Conservation (phyloP, 176 grass and related monocot genomes). For the Sorghum bicolor region DNA sequence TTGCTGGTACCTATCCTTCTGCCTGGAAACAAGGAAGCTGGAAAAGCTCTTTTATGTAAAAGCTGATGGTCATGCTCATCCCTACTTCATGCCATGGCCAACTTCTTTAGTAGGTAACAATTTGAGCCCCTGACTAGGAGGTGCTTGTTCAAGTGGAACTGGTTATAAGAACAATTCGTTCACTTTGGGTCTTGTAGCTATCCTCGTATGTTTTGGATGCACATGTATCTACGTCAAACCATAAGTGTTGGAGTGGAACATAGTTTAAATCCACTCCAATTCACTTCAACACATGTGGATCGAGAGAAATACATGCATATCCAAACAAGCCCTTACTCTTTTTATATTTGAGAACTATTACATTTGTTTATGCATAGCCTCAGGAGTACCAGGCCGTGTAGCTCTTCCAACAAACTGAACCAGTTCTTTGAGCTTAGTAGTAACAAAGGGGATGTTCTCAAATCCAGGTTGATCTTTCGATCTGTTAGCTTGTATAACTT, state of each 20-base stretch:
- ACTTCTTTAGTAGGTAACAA: not conserved
- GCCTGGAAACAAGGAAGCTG: constrained; percentile 8
- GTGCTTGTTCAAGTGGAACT: not conserved
- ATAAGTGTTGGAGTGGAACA: no score
- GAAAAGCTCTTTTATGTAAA: not conserved
- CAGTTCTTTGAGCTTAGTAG: not conserved
- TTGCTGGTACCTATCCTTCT: not conserved
- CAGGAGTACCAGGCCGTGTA: not conserved
- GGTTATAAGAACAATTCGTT: no score
- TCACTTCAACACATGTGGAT: no score
- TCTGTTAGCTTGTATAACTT: not conserved
- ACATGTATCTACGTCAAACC: no score
- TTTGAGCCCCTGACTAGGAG: not conserved
- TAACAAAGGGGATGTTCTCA: no score
- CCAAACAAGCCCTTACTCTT: no score
- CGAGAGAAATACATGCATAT: no score
- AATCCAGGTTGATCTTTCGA: not conserved
- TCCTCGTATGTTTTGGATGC: no score
- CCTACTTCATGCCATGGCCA: constrained; percentile 13
- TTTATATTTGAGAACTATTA: not conserved
- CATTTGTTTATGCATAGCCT: not conserved
- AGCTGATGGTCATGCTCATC: not conserved
- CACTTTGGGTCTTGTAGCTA: no score
- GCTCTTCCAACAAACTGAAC: not conserved
- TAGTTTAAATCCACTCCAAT: no score